Evolutionary conservation across 139 green algal species (phyloP).

Genomic region (Chlamydomonas sphaeroides): DNA sequence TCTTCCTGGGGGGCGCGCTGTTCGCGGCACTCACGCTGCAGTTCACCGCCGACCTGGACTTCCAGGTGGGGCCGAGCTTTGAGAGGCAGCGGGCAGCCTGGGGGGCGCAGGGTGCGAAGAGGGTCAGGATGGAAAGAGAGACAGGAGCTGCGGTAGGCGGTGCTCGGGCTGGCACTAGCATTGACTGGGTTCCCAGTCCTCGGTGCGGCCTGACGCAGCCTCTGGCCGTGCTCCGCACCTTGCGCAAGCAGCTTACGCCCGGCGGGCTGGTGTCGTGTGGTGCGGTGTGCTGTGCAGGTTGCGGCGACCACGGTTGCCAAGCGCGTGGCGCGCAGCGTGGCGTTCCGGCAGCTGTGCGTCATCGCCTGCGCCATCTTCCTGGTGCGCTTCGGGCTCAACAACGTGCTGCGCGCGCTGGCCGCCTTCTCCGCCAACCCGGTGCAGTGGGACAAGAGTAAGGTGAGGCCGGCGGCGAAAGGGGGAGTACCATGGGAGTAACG

Average conservation of each 20-base stretch:
- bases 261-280: too few relatives aligned
- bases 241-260: too few relatives aligned
- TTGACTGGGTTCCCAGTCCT: too few relatives aligned
- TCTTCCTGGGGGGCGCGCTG: constrained; percentile 61
- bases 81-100: too few relatives aligned
- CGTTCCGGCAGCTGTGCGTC: constrained; percentile 73
- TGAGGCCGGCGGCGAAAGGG: too few relatives aligned
- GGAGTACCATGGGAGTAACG: too few relatives aligned
- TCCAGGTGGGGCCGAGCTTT: constrained; percentile 39
- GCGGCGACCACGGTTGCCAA: constrained; percentile 51
- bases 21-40: constrained; percentile 68
- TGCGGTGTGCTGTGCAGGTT: not conserved
- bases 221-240: too few relatives aligned
- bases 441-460: constrained; percentile 68
- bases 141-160: too few relatives aligned
- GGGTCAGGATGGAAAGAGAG: too few relatives aligned
- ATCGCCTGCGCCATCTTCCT: constrained; percentile 59
- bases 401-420: constrained; percentile 56
- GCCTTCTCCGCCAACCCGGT: constrained; percentile 56
- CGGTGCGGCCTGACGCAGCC: too few relatives aligned
- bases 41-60: constrained; percentile 67
- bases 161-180: too few relatives aligned
- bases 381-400: constrained; percentile 67
- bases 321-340: constrained; percentile 74
- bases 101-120: too few relatives aligned